Conservation (phyloP, 768 basidiomycete genomes). For the Strobilomyces dryophilus region DNA sequence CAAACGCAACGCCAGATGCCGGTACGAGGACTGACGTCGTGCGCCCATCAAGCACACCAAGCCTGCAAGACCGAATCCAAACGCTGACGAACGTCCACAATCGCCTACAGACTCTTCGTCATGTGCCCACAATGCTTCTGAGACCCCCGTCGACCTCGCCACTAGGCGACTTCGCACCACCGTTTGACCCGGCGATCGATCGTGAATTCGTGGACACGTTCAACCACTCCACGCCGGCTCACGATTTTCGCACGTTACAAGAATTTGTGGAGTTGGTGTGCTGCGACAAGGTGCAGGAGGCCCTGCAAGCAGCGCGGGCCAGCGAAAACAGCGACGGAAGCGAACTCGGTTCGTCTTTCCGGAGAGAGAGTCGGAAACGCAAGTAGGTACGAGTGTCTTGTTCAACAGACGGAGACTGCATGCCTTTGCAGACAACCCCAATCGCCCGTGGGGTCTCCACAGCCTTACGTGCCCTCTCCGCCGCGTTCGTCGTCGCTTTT, state of each 20-base stretch:
- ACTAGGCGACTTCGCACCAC: constrained; percentile 22
- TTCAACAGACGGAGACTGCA: not conserved
- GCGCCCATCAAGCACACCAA: constrained; percentile 13
- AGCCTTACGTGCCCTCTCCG: constrained; percentile 48
- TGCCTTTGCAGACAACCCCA: constrained; percentile 39
- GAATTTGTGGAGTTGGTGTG: constrained; percentile 45
- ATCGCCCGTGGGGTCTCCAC: constrained; percentile 55
- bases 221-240: constrained; percentile 22
- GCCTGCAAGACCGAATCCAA: constrained; percentile 41
- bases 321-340: constrained; percentile 52
- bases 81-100: constrained; percentile 43
- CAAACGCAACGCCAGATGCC: not conserved
- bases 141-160: constrained; percentile 31
- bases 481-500: constrained; percentile 38
- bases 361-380: constrained; percentile 52
- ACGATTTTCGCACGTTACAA: constrained; percentile 45
- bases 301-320: constrained; percentile 49
- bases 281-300: constrained; percentile 54
- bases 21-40: constrained; percentile 1
- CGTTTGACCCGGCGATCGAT: constrained; percentile 25
- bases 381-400: constrained; percentile 38
- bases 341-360: constrained; percentile 42
- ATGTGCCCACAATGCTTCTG: constrained; percentile 44
- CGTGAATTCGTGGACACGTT: constrained; percentile 29
- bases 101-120: constrained; percentile 42